These are phyloP conservation scores for Phytophthora quininea DNA, from an alignment of 352 stramenopile genomes.

Conservation along the genomic window DNA sequence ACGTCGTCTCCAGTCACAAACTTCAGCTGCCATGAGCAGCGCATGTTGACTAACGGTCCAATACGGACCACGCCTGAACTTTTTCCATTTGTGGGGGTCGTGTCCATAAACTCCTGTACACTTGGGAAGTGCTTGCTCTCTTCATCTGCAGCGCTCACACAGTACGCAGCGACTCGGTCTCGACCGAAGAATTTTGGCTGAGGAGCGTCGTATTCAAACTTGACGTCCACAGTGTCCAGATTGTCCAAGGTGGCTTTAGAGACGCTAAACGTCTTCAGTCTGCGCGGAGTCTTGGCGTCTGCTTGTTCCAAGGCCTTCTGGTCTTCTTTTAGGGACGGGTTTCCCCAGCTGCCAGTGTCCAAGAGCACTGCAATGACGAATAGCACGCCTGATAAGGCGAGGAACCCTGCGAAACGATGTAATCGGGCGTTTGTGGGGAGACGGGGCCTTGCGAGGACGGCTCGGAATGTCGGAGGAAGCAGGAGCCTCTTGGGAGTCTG, in stretches of 20 bases:
- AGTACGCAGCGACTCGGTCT: conserved; percentile 39
- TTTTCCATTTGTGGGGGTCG: conserved; percentile 25
- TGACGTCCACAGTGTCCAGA: conserved; percentile 38
- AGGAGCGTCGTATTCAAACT: conserved; percentile 43
- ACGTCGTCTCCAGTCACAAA: conserved; percentile 37
- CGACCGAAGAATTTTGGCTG: conserved; percentile 30
- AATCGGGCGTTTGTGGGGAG: conserved; percentile 9
- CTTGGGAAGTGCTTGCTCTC: conserved; percentile 14
- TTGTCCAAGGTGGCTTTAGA: conserved; percentile 35
- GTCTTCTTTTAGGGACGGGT: conserved; percentile 7
- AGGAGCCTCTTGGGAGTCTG: conserved; percentile 8
- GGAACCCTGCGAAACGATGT: conserved; percentile 14
- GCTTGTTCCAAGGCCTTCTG: conserved; percentile 14
- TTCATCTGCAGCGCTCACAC: conserved; percentile 34
- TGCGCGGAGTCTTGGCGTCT: conserved; percentile 28
- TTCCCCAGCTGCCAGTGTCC: conserved; percentile 12
- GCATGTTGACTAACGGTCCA: conserved; percentile 54
- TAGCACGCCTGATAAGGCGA: conserved; percentile 24
- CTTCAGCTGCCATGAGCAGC: conserved; percentile 50
- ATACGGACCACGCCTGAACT: conserved; percentile 32
- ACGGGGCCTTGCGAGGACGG: conserved; percentile 14
- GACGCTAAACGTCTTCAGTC: conserved; percentile 33
- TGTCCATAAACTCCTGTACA: conserved; percentile 34
- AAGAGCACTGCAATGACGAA: conserved; percentile 22
- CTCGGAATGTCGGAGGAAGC: conserved; percentile 6